Base-by-base conservation (phyloP, 2,329 filamentous ascomycete species). In the Emergomyces africanus region DNA sequence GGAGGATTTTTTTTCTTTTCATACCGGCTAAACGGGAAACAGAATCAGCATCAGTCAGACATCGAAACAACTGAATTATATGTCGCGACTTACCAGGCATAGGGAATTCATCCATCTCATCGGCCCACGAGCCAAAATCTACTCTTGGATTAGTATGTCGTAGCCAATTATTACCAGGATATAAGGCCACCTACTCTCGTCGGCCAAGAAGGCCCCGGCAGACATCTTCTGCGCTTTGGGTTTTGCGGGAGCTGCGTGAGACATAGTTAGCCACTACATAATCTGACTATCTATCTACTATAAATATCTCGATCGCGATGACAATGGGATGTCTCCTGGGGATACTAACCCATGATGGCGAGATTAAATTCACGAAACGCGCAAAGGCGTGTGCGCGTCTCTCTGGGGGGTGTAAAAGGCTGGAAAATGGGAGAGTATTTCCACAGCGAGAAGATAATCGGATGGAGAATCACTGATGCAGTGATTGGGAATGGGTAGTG, bases 201-300 rank as follows among this genome's bases (percentile, higher is more conserved):
- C 90, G 73, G 83, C 82, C 81, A 99, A 83, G 83, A 99, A 99
- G 78, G 90, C 89, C 81, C 90, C 89, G 73, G 97, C 86, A 81
- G 89, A 90, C 88, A 99, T 92, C 83, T 95, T 99, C 85, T 95
- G 87, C 76, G 84, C 82, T 78, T 95, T 87, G 80, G 90, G 88
- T 81, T 95, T 95, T 76, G 91, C 89, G 67, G 91, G 92, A 83
- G 88, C 91, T 95, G 71, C 62, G 72, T 54, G 59, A 57, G 62
- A 58, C 66, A 61, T 57, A 63, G 57, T 46, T 56, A 59, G 58
- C 59, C 57, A 62, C 57, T 48, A 57, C 30, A 57, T 56, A 59
- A 61, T 20, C 18, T 25, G 20, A 5, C n/a, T 35, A 53, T 35
- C 23, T 15, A 25, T 41, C 41, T 10, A 18, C 44, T 14, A 51